phyloP scores from a whole-genome alignment of 805 yeast genomes.

The Candida xyloterini region DNA sequence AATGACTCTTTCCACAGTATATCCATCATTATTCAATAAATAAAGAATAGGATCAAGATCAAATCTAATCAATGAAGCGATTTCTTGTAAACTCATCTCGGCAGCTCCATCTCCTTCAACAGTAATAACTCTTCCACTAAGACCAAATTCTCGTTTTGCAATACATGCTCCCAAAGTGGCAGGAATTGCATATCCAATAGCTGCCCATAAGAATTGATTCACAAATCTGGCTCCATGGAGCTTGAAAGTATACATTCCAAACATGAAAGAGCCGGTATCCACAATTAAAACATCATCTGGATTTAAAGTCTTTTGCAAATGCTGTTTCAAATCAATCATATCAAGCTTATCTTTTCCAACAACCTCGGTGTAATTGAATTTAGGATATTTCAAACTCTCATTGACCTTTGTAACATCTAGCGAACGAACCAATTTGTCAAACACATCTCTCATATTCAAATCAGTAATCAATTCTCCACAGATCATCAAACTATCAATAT shows the following conservation, averaged over 20 bases:
- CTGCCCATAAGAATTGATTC: slow-evolving; percentile 43
- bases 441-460: slow-evolving; percentile 34
- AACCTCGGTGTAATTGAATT: not conserved
- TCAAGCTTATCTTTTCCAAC: slow-evolving; percentile 13
- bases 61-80: slow-evolving; percentile 41
- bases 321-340: slow-evolving; percentile 37
- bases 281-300: slow-evolving; percentile 41
- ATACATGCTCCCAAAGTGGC: slow-evolving; percentile 47
- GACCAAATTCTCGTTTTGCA: slow-evolving; percentile 41
- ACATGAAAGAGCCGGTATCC: slow-evolving; percentile 49
- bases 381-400: slow-evolving; percentile 1
- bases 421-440: slow-evolving; percentile 34
- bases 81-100: slow-evolving; percentile 52
- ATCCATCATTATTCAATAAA: slow-evolving; percentile 49
- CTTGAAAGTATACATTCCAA: slow-evolving; percentile 39
- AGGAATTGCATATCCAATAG: slow-evolving; percentile 52
- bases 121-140: slow-evolving; percentile 38
- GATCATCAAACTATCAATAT: slow-evolving; percentile 41
- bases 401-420: slow-evolving; percentile 33
- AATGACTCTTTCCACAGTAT: slow-evolving; percentile 49
- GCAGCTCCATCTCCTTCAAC: slow-evolving; percentile 57
- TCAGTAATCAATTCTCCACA: slow-evolving; percentile 31
- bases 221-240: slow-evolving; percentile 36
- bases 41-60: slow-evolving; percentile 41
- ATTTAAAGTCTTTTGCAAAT: slow-evolving; percentile 33